Evolutionary conservation across 352 stramenopile species (phyloP).

Genomic region (Hyaloperonospora arabidopsidis): DNA sequence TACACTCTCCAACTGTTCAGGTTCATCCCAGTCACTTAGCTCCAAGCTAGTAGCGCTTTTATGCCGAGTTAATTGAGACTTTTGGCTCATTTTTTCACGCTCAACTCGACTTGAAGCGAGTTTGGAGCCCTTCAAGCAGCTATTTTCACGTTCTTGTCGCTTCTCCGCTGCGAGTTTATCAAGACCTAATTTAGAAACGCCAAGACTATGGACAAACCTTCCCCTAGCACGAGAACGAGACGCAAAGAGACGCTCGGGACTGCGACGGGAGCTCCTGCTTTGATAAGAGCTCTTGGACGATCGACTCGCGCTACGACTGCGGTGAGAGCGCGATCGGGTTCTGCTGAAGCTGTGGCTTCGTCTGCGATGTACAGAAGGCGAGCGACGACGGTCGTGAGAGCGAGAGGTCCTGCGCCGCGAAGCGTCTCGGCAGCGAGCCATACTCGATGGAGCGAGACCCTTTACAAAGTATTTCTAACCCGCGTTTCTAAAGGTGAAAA

Average conservation of each 20-base stretch:
- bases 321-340: constrained; percentile 2
- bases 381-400: constrained; percentile 8
- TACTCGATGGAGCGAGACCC: neutral
- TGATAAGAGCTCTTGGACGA: constrained; percentile 6
- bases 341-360: constrained; percentile 12
- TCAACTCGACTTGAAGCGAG: neutral
- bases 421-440: constrained; percentile 18
- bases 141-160: constrained; percentile 31
- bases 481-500: neutral
- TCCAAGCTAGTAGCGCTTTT: constrained; percentile 35
- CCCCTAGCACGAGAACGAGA: constrained; percentile 7
- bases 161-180: constrained; percentile 59
- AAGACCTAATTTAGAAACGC: constrained; percentile 45
- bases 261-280: constrained; percentile 9
- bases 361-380: constrained; percentile 12
- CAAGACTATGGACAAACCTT: constrained; percentile 6
- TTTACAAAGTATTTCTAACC: too few relatives aligned
- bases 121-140: neutral
- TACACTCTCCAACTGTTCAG: constrained; percentile 60
- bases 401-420: constrained; percentile 20
- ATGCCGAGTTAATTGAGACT: constrained; percentile 20
- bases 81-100: neutral
- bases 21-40: constrained; percentile 68
- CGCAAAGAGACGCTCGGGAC: constrained; percentile 11
- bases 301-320: constrained; percentile 15